Base-by-base conservation (phyloP, 441 rosid species). In the Gossypium trilobum region DNA sequence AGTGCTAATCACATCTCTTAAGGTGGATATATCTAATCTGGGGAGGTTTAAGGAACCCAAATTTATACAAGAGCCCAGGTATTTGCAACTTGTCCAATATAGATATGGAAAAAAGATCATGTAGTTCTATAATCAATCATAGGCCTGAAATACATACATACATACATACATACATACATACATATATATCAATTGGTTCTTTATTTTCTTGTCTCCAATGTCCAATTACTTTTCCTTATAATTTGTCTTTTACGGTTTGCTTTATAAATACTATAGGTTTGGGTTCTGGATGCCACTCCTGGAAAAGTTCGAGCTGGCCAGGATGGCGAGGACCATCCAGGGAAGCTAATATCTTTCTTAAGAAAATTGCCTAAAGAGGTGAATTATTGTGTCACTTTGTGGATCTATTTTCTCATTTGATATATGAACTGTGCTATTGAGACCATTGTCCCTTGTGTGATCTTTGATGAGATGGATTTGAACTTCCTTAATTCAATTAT, bases 251-350 rank as follows among this genome's bases (percentile, higher is more conserved):
- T 44, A 36, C 70, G 73, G 61, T 5, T 51, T 54, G 48, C 39
- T 71, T 8, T 2, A 25, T 71, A 20, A 42, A 51, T 70, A 31
- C 39, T 71, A 2, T 52, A 94, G 99, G 97, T 84, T 69, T 94
- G 99, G 99, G 92, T 90, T 74, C 83, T 94, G 75, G 99, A 94
- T 86, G 92, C 99, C 67, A 94, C 95, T 70, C 99, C 99, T 73
- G 99, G 99, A 73, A 90, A 89, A 82, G 97, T 92, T 68, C 83
- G 87, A 67, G 88, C 94, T 70, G 94, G 93, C 78, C 88, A 90
- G 77, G 88, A 89, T 82, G 91, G 92, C 66, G 97, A 94, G 48
- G 97, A 91, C 74, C 99, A 89, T 85, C 97, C 99, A 4, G 89
- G 85, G 69, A 91, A 90, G 67, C 83, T 92, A 44, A 94, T 94